These are phyloP conservation scores for Dovyalis caffra DNA, from an alignment of 345 rosid genomes.

Conservation along the genomic window DNA sequence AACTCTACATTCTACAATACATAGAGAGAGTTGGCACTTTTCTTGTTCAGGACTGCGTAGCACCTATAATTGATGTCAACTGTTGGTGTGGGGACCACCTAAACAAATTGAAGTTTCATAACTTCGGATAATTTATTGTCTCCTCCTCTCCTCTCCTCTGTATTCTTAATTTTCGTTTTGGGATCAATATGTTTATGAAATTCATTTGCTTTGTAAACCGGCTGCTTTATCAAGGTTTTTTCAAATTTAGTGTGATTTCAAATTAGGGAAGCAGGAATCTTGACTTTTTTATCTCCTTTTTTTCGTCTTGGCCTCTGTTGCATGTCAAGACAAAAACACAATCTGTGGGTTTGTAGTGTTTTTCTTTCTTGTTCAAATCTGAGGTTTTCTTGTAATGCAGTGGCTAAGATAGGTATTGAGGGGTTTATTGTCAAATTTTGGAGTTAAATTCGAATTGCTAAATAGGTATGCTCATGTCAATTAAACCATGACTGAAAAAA, in stretches of 20 bases:
- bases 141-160: too few species aligned
- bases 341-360: neutral
- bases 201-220: neutral
- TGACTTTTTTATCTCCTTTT: neutral
- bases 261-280: constrained; percentile 5
- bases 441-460: too few species aligned
- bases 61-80: too few species aligned
- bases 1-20: neutral
- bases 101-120: neutral
- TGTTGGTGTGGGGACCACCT: neutral
- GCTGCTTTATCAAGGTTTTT: neutral
- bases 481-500: too few species aligned
- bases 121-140: neutral
- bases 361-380: neutral
- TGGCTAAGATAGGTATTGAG: too few species aligned
- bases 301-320: neutral
- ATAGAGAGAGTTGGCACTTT: neutral
- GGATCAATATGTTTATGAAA: too few species aligned
- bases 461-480: too few species aligned
- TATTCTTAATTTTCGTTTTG: too few species aligned
- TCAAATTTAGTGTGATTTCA: neutral
- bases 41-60: neutral
- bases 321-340: constrained; percentile 10
- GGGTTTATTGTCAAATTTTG: too few species aligned
- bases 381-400: too few species aligned